Evolutionary conservation across 805 yeast genomes (phyloP).

Genomic region (Metschnikowia kofuensis): DNA sequence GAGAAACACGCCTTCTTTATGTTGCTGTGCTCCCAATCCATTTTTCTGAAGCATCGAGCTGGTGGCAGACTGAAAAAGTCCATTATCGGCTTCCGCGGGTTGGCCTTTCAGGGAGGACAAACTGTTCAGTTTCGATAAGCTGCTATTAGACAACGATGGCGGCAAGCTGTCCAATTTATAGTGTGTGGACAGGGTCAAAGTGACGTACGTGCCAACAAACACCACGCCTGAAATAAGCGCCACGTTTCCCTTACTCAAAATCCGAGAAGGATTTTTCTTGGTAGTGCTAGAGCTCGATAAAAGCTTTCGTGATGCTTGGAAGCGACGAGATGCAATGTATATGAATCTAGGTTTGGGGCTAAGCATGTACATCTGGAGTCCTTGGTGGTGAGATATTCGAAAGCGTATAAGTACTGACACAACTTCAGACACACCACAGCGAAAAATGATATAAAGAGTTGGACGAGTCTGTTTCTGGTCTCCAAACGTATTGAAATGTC

Average conservation of each 20-base stretch:
- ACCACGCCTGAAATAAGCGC: conserved; percentile 42
- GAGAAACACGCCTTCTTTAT: conserved; percentile 55
- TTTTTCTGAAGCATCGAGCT: conserved; percentile 42
- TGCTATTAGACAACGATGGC: conserved; percentile 17
- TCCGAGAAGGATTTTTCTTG: conserved; percentile 6
- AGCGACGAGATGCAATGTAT: conserved; percentile 17
- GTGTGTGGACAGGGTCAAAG: conserved; percentile 39
- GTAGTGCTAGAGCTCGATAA: conserved; percentile 6
- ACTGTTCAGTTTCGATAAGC: conserved; percentile 11
- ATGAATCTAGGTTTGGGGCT: conserved; percentile 14
- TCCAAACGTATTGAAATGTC: no score
- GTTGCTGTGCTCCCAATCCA: conserved; percentile 42
- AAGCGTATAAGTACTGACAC: no score
- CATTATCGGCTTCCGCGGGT: conserved; percentile 18
- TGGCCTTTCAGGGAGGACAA: conserved; percentile 1
- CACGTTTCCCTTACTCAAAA: conserved; percentile 30
- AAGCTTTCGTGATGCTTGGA: conserved; percentile 12
- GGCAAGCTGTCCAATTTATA: conserved; percentile 41
- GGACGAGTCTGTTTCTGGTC: no score
- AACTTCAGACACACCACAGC: no score
- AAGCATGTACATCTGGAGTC: conserved; percentile 13
- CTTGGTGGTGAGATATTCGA: background rate
- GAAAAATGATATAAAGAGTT: no score
- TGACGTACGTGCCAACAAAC: conserved; percentile 41
- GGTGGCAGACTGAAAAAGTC: conserved; percentile 39